Evolutionary conservation across 768 basidiomycete genomes (phyloP).

Genomic region (Amanita muscaria): DNA sequence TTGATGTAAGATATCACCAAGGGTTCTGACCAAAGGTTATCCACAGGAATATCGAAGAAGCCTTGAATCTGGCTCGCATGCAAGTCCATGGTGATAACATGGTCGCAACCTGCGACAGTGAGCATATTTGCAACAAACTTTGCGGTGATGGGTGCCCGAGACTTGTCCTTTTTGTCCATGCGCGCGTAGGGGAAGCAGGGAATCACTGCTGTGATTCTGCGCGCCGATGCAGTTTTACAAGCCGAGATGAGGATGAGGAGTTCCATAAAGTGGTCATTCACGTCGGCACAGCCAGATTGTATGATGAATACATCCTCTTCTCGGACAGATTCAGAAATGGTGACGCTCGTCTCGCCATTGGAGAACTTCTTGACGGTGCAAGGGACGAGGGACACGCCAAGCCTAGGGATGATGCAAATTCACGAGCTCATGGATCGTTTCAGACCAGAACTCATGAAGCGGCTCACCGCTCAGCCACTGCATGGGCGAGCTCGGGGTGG

Average conservation of each 20-base stretch:
- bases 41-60: slow-evolving; percentile 97
- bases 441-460: slow-evolving; percentile 35
- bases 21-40: slow-evolving; percentile 95
- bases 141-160: slow-evolving; percentile 92
- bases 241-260: slow-evolving; percentile 97
- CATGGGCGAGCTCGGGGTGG: slow-evolving; percentile 93
- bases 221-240: slow-evolving; percentile 92
- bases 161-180: slow-evolving; percentile 98
- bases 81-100: slow-evolving; percentile 98
- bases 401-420: slow-evolving; percentile 52
- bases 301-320: slow-evolving; percentile 99
- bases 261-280: slow-evolving; percentile 97
- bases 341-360: slow-evolving; percentile 92
- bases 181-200: slow-evolving; percentile 96
- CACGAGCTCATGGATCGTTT: slow-evolving; percentile 39
- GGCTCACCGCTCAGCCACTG: slow-evolving; percentile 95
- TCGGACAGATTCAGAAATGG: slow-evolving; percentile 89
- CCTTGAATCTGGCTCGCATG: slow-evolving; percentile 98
- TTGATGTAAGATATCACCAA: slow-evolving; percentile 93
- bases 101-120: slow-evolving; percentile 92
- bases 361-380: slow-evolving; percentile 86
- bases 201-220: slow-evolving; percentile 94
- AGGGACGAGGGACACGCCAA: slow-evolving; percentile 80
- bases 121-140: slow-evolving; percentile 99
- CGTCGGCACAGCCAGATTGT: slow-evolving; percentile 82